Evolutionary conservation across 83 land plant genomes (phyloP), one percentile per base, ranked within the genome.

Genomic region (Thuja plicata): DNA sequence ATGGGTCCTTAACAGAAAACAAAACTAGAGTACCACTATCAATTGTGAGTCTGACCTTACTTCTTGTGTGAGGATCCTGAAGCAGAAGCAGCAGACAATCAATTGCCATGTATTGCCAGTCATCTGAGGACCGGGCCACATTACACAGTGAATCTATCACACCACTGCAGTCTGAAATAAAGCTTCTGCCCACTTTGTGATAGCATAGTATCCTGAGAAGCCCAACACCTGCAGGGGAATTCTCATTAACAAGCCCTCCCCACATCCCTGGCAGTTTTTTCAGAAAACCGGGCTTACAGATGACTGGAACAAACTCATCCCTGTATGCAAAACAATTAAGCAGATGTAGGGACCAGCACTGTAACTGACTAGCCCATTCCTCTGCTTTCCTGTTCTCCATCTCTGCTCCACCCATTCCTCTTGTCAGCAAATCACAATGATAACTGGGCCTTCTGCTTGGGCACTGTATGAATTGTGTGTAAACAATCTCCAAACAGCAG

Each of bases 301-400:
- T 94, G 30, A 94, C 87, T 30, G 85, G 91, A 80, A 93, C 86
- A 60, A 93, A 89, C 88, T 92, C 92, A 38, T 90, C 91, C 91
- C 94, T 96, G 86, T 87, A 91, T 30, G 99, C 98, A 92, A 98
- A 95, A 88, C 99, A 97, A 71, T 96, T 95, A 13, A 98, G 88
- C 8, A 97, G 94, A 85, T 98, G 93, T 10, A 98, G 85, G 17
- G 97, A 94, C 99, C 99, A 97, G 87, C 99, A 96, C 79, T 95
- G 99, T 62, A 98, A 89, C 87, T 98, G 99, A 89, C 99, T 95
- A 17, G 99, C 97, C 99, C 99, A 97, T 87, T 97, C 99, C 91
- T 98, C 99, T 40, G 99, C 97, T 87, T 95, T 97, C 71, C 93
- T 79, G 80, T 94, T 91, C 94, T 96, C 99, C 91, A 92, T 91